Conservation (phyloP, 805 yeast genomes). For the Cyberlindnera mrakii region DNA sequence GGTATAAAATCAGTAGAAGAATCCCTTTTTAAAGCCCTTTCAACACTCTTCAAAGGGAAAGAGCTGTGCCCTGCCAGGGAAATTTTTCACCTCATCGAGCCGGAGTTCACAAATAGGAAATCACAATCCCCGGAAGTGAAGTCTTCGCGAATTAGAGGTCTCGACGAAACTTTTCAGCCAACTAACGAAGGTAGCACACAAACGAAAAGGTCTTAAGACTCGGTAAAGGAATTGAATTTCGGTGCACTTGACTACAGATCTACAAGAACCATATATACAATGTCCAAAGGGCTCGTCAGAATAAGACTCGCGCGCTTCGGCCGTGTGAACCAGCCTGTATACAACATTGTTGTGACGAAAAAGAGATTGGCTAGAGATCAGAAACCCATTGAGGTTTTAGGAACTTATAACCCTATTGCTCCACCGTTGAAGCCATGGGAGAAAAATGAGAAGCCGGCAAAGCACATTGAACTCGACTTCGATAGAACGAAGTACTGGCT, state of each 20-base stretch:
- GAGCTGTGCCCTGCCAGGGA: no score
- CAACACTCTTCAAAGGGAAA: no score
- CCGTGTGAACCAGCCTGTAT: constrained; percentile 77
- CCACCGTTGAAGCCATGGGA: constrained; percentile 58
- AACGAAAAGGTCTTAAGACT: not conserved
- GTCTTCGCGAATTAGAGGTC: no score
- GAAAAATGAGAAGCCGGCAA: constrained; percentile 52
- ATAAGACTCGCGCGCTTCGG: constrained; percentile 93
- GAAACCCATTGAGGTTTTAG: constrained; percentile 90
- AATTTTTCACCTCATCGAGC: not conserved
- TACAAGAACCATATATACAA: constrained; percentile 14
- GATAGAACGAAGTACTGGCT: constrained; percentile 92
- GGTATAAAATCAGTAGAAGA: not conserved
- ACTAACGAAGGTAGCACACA: not conserved
- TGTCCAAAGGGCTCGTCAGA: constrained; percentile 66
- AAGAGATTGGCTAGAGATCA: constrained; percentile 73
- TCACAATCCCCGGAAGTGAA: no score
- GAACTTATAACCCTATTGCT: constrained; percentile 86
- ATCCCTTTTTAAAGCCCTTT: not conserved
- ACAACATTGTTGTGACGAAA: constrained; percentile 86
- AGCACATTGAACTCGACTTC: constrained; percentile 81
- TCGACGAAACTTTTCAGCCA: not conserved
- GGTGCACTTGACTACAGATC: not conserved
- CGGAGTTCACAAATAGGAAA: no score
- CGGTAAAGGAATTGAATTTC: not conserved